These are phyloP conservation scores for Aspergillus unguis DNA, from an alignment of 2,329 filamentous ascomycete genomes.

Conservation along the genomic window DNA sequence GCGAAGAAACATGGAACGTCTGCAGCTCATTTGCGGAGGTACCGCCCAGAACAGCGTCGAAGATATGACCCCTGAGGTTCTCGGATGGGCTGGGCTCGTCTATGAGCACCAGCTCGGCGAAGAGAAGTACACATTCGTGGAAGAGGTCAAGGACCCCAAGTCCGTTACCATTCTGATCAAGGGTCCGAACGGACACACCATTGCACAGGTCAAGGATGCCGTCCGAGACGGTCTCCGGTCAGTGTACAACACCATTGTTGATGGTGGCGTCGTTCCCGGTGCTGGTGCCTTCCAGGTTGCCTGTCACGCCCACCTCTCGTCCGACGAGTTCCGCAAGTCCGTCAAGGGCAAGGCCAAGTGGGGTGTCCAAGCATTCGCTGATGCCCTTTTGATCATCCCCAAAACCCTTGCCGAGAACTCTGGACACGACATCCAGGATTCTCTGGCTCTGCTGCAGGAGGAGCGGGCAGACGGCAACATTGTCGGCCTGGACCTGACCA, in stretches of 20 bases:
- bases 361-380: conserved; percentile 91
- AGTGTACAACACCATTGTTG: conserved; percentile 99
- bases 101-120: conserved; percentile 97
- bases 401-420: conserved; percentile 96
- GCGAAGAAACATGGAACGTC: conserved; percentile 97
- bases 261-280: conserved; percentile 89
- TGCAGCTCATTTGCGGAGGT: conserved; percentile 92
- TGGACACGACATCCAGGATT: conserved; percentile 94
- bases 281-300: conserved; percentile 95
- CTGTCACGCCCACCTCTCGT: conserved; percentile 80
- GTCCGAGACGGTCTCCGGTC: conserved; percentile 91
- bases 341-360: conserved; percentile 98
- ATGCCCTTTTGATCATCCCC: conserved; percentile 90
- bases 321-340: conserved; percentile 79
- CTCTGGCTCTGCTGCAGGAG: conserved; percentile 80
- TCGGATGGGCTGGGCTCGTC: conserved; percentile 93
- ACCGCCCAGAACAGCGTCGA: conserved; percentile 94
- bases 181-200: conserved; percentile 94
- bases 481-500: conserved; percentile 80
- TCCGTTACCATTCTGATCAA: conserved; percentile 97
- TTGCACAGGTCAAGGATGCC: conserved; percentile 92
- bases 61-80: conserved; percentile 78
- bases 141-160: conserved; percentile 98
- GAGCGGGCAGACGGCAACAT: conserved; percentile 79
- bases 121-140: conserved; percentile 98